phyloP scores from a whole-genome alignment of 2,329 filamentous ascomycete species.

The Botryosphaeria dothidea region DNA sequence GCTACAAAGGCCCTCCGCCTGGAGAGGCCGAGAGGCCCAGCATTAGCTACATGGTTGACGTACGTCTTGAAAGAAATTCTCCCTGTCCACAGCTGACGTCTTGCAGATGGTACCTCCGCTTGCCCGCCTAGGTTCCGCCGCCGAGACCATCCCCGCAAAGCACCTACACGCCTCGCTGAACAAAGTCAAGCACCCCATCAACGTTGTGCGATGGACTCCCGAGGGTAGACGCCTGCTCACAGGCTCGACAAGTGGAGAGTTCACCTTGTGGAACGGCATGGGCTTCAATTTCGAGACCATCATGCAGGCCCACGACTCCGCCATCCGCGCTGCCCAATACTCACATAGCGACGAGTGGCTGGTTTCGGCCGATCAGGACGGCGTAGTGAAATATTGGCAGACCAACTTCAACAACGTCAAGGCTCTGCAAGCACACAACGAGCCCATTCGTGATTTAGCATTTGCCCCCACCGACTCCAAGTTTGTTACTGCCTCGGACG shows the following conservation, averaged over 20 bases:
- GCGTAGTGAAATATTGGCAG: conserved; percentile 97
- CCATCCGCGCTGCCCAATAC: conserved; percentile 80
- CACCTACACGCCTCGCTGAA: conserved; percentile 97
- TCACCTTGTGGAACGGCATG: conserved; percentile 97
- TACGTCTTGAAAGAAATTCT: conserved; percentile 46
- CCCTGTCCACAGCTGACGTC: conserved; percentile 15
- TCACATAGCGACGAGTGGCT: conserved; percentile 97
- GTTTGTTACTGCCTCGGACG: conserved; percentile 94
- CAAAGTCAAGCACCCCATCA: conserved; percentile 96
- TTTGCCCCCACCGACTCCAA: conserved; percentile 94
- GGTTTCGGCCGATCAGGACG: conserved; percentile 91
- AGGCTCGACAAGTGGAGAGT: conserved; percentile 93
- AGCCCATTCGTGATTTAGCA: conserved; percentile 86
- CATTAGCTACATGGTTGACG: conserved; percentile 86
- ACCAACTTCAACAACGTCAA: conserved; percentile 99
- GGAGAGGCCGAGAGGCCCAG: conserved; percentile 84
- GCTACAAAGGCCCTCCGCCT: conserved; percentile 69
- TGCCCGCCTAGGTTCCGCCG: conserved; percentile 71
- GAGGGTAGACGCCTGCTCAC: conserved; percentile 90
- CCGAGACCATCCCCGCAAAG: conserved; percentile 88
- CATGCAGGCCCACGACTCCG: conserved; percentile 93
- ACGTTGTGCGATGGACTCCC: conserved; percentile 95
- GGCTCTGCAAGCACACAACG: conserved; percentile 85
- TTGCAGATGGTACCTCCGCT: conserved; percentile 81
- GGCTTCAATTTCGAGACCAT: conserved; percentile 99